phyloP scores from a whole-genome alignment of 192 early-diverging fungal genomes.

The Coemansia sp. region DNA sequence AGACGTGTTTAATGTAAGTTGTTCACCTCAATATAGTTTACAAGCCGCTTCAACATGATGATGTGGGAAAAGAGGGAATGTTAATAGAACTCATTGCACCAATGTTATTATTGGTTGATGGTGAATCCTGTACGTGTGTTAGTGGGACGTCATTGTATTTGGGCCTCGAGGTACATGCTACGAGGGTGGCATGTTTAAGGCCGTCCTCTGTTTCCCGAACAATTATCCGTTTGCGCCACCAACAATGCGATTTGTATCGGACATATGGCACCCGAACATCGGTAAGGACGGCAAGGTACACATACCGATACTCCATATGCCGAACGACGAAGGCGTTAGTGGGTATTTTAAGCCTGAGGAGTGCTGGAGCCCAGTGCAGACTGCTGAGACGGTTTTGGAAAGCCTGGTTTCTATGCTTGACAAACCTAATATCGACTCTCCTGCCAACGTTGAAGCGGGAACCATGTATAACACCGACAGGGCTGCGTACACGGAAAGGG shows the following conservation, averaged over 20 bases:
- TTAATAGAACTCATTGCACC: no score
- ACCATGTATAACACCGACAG: conserved; percentile 76
- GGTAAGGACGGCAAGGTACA: conserved; percentile 90
- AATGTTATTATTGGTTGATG: no score
- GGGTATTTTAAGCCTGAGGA: conserved; percentile 89
- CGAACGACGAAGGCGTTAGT: conserved; percentile 83
- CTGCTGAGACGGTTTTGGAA: conserved; percentile 89
- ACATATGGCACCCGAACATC: conserved; percentile 95
- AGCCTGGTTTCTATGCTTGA: conserved; percentile 91
- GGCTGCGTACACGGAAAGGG: conserved; percentile 72
- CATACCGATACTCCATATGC: conserved; percentile 86
- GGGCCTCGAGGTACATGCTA: conserved; percentile 88
- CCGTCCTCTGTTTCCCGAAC: conserved; percentile 69
- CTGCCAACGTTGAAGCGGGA: conserved; percentile 93
- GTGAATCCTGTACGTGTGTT: no score
- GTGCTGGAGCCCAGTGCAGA: conserved; percentile 94
- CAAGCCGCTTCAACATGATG: no score
- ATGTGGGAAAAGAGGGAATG: no score
- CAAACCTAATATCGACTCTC: conserved; percentile 91
- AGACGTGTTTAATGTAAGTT: no score
- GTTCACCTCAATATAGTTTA: no score
- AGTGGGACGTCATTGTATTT: conserved; percentile 91
- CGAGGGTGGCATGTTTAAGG: conserved; percentile 94
- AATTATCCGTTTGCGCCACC: conserved; percentile 89
- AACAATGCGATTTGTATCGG: conserved; percentile 75